These are phyloP conservation scores for Aureobasidium leucospermi DNA, from an alignment of 2,329 filamentous ascomycete species.

Conservation along the genomic window DNA sequence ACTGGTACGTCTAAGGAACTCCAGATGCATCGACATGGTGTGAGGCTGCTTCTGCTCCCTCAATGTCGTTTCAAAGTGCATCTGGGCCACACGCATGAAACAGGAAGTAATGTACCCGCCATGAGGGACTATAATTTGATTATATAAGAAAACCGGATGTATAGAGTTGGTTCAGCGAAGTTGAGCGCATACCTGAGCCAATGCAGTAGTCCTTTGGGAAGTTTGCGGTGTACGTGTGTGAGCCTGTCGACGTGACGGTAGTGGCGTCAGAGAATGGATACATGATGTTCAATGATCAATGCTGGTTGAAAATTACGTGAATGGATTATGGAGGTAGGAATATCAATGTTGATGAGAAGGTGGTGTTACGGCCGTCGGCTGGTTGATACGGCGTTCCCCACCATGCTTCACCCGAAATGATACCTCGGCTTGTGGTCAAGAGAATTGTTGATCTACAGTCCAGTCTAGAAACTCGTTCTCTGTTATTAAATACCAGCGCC, in stretches of 20 bases:
- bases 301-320: not conserved
- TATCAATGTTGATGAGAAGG: not conserved
- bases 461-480: no score
- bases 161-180: not conserved
- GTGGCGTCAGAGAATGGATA: constrained; percentile 42
- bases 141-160: not conserved
- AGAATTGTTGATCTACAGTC: not conserved
- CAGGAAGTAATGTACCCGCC: constrained; percentile 61
- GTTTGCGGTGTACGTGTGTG: constrained; percentile 51
- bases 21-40: constrained; percentile 56
- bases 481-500: no score
- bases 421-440: not conserved
- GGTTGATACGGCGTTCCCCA: not conserved
- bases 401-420: not conserved
- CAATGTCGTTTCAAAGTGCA: constrained; percentile 54
- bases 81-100: constrained; percentile 52
- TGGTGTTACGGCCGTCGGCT: not conserved
- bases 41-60: constrained; percentile 53
- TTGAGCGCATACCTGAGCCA: constrained; percentile 46
- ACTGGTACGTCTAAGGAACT: constrained; percentile 58
- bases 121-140: constrained; percentile 51
- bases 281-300: constrained; percentile 19
- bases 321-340: not conserved
- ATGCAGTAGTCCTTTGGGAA: constrained; percentile 58
- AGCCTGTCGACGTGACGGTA: constrained; percentile 40